Base-by-base conservation (phyloP, 352 stramenopile species). In the Paralagenidium karlingii region DNA sequence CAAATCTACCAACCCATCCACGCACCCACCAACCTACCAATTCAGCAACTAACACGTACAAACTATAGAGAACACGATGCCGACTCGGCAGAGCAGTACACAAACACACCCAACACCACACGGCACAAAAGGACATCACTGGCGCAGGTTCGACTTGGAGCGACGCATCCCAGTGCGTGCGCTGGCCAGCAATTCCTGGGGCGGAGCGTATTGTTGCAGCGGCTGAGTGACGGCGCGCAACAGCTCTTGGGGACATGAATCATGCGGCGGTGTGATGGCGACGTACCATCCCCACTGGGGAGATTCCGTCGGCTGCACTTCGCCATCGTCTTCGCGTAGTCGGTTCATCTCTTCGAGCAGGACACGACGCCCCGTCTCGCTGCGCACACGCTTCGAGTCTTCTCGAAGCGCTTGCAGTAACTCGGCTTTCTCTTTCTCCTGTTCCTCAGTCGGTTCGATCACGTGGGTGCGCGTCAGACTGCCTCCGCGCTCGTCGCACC, bases 231-330 rank as follows among this genome's bases (percentile, higher is more conserved):
- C 33, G 25, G 50, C 51, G n/a, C 51, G 46, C 31, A 51, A 47
- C 38, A 49, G 16, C 11, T 12, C 25, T 7, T 40, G 28, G 6
- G 28, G 28, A 32, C 28, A 13, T 8, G 24, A 56, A 45, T 90
- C 77, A 34, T 82, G 68, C 13, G 78, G 78, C 8, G 78, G 78
- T 34, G 78, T 88, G 45, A 88, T 91, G 7, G 78, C 58, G 8
- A 91, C 78, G 32, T 91, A 91, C 75, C 74, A 91, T 2, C 78
- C 78, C 75, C 78, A 91, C 47, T 91, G 78, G 22, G 75, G 78
- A 28, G 71, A 86, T 50, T 83, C 71, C 8, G 62, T 69, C 38
- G 82, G 61, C 28, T 57, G 33, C 8, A 47, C 16, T 60, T 45
- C 20, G 44, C n/a, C 26, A 7, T 36, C 30, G 19, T 3, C 30